Evolutionary conservation across 495 filamentous ascomycete species (phyloP), one percentile per base, ranked within the genome.

Genomic region (Penicillium manginii): DNA sequence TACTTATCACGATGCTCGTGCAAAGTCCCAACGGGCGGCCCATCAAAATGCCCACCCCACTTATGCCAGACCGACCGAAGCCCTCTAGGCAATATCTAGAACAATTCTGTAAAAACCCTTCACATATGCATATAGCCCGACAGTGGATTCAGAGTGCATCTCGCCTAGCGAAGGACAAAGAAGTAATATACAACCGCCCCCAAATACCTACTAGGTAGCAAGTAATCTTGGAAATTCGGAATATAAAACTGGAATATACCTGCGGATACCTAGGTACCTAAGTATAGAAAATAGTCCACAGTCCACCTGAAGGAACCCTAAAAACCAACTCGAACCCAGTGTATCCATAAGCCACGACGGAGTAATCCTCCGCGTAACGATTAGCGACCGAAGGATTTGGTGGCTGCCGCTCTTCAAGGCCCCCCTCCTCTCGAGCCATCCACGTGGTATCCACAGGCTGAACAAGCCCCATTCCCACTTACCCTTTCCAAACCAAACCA

Each of bases 401-500:
- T 43, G 40, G 40, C 40, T 43, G 15, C 12, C 35, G 12, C 15
- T 37, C 35, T 14, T 43, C 15, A 9, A 18, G 17, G 6, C 8
- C 40, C 15, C 40, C 39, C 12, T 9, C 40, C 40, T n/a, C 17
- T n/a, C 35, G 15, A n/a, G 35, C 12, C 35, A 9, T 39, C 11
- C n/a, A n/a, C n/a, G n/a, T n/a, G 9, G 40, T 43, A 43, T 9
- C 40, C 40, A 43, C 40, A 43, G 40, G 40, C 40, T 43, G 35
- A 37, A 37, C 35, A 37, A 37, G 40, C 40, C n/a, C 17, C 40
- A 18, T 43, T 19, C 40, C 19, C 17, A 19, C 40, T 5, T 17
- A n/a, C 40, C 17, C 40, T n/a, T 43, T 43, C 17, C 40, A 19
- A n/a, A 1, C 40, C 15, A 18, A n/a, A n/a, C 5, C 7, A 17